phyloP scores from a whole-genome alignment of 1,284 basidiomycete species.

The Tremellales sp. region DNA sequence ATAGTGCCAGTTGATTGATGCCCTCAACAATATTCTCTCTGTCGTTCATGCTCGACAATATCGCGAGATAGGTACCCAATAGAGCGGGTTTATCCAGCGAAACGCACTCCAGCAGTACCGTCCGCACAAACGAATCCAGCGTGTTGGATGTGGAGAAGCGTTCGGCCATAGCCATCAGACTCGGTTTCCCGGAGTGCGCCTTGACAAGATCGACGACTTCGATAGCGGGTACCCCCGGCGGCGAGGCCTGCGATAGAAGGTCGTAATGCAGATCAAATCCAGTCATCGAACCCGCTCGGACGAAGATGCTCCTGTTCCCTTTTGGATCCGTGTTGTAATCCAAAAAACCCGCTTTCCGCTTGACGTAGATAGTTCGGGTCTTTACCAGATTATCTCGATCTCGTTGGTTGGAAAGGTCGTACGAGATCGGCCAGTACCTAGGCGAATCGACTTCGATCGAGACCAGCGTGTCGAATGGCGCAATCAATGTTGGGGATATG shows the following conservation, averaged over 20 bases:
- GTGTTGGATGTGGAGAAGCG: constrained; percentile 53
- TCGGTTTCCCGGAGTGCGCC: constrained; percentile 72
- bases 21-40: constrained; percentile 15
- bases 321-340: constrained; percentile 90
- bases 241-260: constrained; percentile 64
- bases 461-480: constrained; percentile 72
- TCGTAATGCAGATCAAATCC: constrained; percentile 69
- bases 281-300: constrained; percentile 70
- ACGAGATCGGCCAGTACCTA: constrained; percentile 86
- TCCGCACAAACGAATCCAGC: constrained; percentile 65
- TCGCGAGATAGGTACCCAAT: constrained; percentile 65
- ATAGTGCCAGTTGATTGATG: constrained; percentile 24
- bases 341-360: constrained; percentile 84
- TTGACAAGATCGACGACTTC: constrained; percentile 76
- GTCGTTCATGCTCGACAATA: constrained; percentile 39
- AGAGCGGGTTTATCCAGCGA: constrained; percentile 80
- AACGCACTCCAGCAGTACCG: constrained; percentile 78
- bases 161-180: constrained; percentile 71
- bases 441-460: constrained; percentile 84
- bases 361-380: constrained; percentile 81
- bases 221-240: constrained; percentile 58
- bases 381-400: constrained; percentile 67
- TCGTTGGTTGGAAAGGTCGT: constrained; percentile 66
- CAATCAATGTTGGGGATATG: constrained; percentile 86
- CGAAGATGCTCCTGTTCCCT: constrained; percentile 83